phyloP scores from a whole-genome alignment of 331 rosid species.

The Malus hybrid region DNA sequence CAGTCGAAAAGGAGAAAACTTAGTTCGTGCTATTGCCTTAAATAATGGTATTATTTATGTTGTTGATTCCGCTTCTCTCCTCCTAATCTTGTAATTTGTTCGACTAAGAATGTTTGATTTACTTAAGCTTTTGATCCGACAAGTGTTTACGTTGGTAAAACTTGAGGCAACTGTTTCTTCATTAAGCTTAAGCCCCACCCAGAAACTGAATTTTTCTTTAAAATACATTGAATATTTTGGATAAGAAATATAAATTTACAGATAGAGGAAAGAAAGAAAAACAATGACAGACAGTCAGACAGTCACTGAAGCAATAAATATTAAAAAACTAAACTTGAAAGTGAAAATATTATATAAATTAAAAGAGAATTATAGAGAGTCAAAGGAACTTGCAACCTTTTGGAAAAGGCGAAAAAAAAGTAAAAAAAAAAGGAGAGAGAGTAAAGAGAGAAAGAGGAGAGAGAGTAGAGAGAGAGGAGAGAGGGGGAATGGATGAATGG shows the following conservation, averaged over 20 bases:
- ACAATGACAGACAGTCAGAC: not conserved
- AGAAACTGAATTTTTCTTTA: not conserved
- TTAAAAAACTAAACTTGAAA: not conserved
- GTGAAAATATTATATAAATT: not conserved
- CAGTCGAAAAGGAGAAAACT: too few species aligned
- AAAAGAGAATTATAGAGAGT: not conserved
- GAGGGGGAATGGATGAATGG: not conserved
- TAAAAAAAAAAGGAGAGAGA: not conserved
- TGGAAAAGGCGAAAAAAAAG: not conserved
- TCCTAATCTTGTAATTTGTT: too few species aligned
- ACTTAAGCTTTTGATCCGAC: not conserved
- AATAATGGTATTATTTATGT: too few species aligned
- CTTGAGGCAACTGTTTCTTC: not conserved
- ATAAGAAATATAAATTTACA: not conserved
- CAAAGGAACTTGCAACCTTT: constrained; percentile 18
- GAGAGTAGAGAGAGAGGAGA: not conserved
- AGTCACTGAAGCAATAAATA: not conserved
- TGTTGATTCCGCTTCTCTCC: too few species aligned
- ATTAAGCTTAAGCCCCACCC: not conserved
- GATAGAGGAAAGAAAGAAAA: not conserved
- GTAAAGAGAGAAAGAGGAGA: too few species aligned
- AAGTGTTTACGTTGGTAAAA: not conserved
- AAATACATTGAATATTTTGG: not conserved
- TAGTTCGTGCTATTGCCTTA: too few species aligned
- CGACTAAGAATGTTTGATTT: not conserved